Evolutionary conservation across 108 stramenopile genomes (phyloP).

Genomic region (Pseudonitzschia delicatissima): DNA sequence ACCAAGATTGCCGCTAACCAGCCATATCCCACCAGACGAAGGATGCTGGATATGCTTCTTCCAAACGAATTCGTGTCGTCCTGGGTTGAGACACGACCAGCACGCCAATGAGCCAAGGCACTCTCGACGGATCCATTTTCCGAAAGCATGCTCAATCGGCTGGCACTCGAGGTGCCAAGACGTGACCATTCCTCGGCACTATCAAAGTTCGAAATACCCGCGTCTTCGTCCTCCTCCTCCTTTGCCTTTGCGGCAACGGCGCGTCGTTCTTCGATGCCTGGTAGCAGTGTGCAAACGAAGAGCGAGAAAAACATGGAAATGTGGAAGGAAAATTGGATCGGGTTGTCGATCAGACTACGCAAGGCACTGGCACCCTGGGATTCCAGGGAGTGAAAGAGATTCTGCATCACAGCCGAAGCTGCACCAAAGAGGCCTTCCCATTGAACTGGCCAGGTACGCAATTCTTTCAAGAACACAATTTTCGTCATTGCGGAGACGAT

Average conservation of each 20-base stretch:
- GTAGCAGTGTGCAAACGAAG: constrained; percentile 46
- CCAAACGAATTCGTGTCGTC: not conserved
- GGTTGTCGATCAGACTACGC: constrained; percentile 27
- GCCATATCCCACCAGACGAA: constrained; percentile 40
- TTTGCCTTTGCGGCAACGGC: not conserved
- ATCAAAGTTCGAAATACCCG: constrained; percentile 30
- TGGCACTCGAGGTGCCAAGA: constrained; percentile 72
- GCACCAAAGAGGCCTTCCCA: constrained; percentile 40
- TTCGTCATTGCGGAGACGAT: constrained; percentile 30
- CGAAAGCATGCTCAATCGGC: constrained; percentile 57
- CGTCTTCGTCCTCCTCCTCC: constrained; percentile 33
- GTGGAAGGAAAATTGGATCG: constrained; percentile 52
- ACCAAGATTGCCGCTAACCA: constrained; percentile 21
- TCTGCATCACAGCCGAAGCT: constrained; percentile 20
- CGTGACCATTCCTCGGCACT: constrained; percentile 41
- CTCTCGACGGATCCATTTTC: constrained; percentile 60
- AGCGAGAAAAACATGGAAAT: constrained; percentile 53
- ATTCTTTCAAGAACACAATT: constrained; percentile 35
- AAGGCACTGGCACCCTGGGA: constrained; percentile 18
- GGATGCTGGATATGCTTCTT: constrained; percentile 23
- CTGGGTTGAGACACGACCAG: not conserved
- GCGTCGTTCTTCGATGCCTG: constrained; percentile 46
- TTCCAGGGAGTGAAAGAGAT: constrained; percentile 29
- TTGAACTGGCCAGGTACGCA: constrained; percentile 52
- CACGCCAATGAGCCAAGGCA: constrained; percentile 56